Evolutionary conservation across 108 stramenopile genomes (phyloP), one percentile per base, ranked within the genome.

Genomic region (Fistulifera solaris): DNA sequence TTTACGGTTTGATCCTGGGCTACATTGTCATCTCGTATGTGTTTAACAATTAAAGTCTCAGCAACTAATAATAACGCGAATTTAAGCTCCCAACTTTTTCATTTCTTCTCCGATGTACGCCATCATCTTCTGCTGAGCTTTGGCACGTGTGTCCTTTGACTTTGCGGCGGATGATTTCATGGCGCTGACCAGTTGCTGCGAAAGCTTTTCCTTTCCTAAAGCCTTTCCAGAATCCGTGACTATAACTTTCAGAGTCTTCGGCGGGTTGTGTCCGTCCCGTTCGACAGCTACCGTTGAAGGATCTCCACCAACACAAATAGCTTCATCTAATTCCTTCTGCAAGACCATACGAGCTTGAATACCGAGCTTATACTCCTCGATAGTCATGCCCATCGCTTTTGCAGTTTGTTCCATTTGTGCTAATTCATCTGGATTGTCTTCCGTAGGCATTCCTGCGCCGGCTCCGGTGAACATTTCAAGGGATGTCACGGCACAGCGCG

Each of bases 1-100:
- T 93, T 63, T 93, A 93, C 56, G 68, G 74, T 21, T 87, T 93
- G 91, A 93, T 93, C 59, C 61, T 93, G 41, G 91, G 91, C 2
- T 93, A 93, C 63, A 84, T 93, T 64, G 79, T 81, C 49, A 78
- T 93, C 51, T 80, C 85, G 0, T 93, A 93, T 63, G 58, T 89
- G 31, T 89, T 93, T 56, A 81, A 45, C 41, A 25, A 38, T 16
- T 54, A 54, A 21, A 27, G 10, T 16, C 16, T 19, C 11, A 48
- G 16, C 18, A 16, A 15, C 40, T 40, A 40, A 40, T 14, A 40
- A 40, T 13, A 11, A 40, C 14, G 12, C 40, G 40, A 40, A 45
- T 4, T 45, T 45, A 45, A 11, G 44, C 44, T 4, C 58, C 58
- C 8, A 48, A 10, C 52, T 77, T 66, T 63, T 88, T 88, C 63